Evolutionary conservation across 495 filamentous ascomycete species (phyloP).

Genomic region (Trichoderma gamsii): DNA sequence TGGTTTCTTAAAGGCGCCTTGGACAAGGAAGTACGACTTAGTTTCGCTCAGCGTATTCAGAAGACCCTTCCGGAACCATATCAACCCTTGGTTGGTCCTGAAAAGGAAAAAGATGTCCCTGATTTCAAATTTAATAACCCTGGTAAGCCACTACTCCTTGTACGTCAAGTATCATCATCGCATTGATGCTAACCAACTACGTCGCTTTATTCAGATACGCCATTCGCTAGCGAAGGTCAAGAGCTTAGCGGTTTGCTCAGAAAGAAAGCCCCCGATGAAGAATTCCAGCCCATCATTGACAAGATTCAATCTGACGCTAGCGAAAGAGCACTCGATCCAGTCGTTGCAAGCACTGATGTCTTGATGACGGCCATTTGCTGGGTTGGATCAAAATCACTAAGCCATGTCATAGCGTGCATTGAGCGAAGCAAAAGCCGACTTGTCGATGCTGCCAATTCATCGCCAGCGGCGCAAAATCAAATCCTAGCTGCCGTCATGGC

Average conservation of each 20-base stretch:
- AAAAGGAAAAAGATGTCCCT: slow-evolving; percentile 88
- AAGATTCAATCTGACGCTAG: slow-evolving; percentile 70
- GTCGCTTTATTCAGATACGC: slow-evolving; percentile 51
- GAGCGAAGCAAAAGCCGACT: slow-evolving; percentile 93
- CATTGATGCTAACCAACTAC: neutral
- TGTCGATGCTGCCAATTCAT: slow-evolving; percentile 65
- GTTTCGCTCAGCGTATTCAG: slow-evolving; percentile 93
- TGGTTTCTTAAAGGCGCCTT: slow-evolving; percentile 84
- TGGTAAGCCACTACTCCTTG: slow-evolving; percentile 46
- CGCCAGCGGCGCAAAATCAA: slow-evolving; percentile 68
- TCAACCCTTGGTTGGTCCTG: slow-evolving; percentile 70
- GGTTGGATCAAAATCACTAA: slow-evolving; percentile 89
- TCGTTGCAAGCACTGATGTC: slow-evolving; percentile 80
- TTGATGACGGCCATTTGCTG: slow-evolving; percentile 89
- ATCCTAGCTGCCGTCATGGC: slow-evolving; percentile 85
- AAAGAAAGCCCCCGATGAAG: slow-evolving; percentile 75
- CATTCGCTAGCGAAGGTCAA: slow-evolving; percentile 72
- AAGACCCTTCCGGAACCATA: slow-evolving; percentile 86
- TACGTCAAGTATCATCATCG: neutral
- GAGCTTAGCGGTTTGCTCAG: slow-evolving; percentile 73
- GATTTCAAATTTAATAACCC: slow-evolving; percentile 86
- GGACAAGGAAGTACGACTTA: slow-evolving; percentile 95
- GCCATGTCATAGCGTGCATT: slow-evolving; percentile 91
- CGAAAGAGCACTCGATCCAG: slow-evolving; percentile 62
- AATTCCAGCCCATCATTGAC: slow-evolving; percentile 70